Evolutionary conservation across 2,329 filamentous ascomycete genomes (phyloP).

Genomic region (Coniochaeta sp.): DNA sequence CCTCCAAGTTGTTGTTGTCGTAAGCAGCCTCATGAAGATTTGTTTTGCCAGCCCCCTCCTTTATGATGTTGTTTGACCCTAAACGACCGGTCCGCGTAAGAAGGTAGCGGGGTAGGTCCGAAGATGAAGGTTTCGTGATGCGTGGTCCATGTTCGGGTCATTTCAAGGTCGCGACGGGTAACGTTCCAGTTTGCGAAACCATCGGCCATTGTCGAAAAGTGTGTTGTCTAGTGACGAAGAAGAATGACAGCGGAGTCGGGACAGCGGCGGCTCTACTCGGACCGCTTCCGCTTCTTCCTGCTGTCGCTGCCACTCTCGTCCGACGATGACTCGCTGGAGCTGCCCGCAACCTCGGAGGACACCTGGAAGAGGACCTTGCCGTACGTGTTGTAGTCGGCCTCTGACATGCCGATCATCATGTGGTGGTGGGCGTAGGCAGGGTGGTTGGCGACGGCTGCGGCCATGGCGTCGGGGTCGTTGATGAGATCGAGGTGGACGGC

Average conservation of each 20-base stretch:
- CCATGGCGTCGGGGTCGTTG: slow-evolving; percentile 55
- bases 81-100: slow-evolving; percentile 16
- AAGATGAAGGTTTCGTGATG: slow-evolving; percentile 29
- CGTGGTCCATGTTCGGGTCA: slow-evolving; percentile 32
- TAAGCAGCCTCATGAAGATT: slow-evolving; percentile 1
- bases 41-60: slow-evolving; percentile 6
- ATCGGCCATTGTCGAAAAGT: slow-evolving; percentile 14
- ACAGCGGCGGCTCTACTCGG: slow-evolving; percentile 41
- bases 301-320: slow-evolving; percentile 44
- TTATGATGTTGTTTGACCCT: slow-evolving; percentile 16
- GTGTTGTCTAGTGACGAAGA: neutral
- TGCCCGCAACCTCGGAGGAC: slow-evolving; percentile 65
- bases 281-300: slow-evolving; percentile 76
- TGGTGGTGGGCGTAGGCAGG: slow-evolving; percentile 29
- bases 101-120: slow-evolving; percentile 13
- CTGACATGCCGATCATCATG: slow-evolving; percentile 32
- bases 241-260: slow-evolving; percentile 9
- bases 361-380: slow-evolving; percentile 79
- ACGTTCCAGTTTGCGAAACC: slow-evolving; percentile 6
- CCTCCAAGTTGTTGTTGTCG: neutral
- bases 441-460: slow-evolving; percentile 17
- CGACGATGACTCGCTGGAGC: slow-evolving; percentile 47
- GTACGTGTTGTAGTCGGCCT: slow-evolving; percentile 59
- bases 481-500: slow-evolving; percentile 87
- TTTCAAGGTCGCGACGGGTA: slow-evolving; percentile 23